Percentiles rank a stretch among this genome's conserved stretches.
phyloP scores from a whole-genome alignment of 768 basidiomycete genomes.

The Lepiota brunneoincarnata region DNA sequence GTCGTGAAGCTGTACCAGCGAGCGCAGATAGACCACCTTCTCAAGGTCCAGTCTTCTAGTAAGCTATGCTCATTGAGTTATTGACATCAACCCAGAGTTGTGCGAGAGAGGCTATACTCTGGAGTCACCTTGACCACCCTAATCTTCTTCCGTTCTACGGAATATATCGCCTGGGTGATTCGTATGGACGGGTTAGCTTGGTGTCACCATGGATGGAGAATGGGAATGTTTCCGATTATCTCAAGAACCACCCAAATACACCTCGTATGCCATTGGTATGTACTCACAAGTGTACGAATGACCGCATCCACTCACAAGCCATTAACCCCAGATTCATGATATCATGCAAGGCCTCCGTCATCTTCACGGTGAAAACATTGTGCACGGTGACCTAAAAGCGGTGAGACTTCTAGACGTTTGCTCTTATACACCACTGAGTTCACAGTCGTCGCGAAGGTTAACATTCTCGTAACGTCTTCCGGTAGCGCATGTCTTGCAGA shows the following conservation, averaged over 20 bases:
- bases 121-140: conserved; percentile 11
- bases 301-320: no score
- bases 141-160: conserved; percentile 17
- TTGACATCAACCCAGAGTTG: neutral
- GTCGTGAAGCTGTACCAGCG: conserved; percentile 21
- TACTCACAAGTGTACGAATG: no score
- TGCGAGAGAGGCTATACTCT: conserved; percentile 12
- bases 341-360: conserved; percentile 15
- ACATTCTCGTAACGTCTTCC: neutral
- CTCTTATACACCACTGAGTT: no score
- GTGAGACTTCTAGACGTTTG: no score
- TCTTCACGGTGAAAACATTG: conserved; percentile 15
- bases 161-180: conserved; percentile 5
- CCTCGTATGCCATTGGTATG: conserved; percentile 10
- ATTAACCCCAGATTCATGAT: conserved; percentile 8
- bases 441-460: neutral
- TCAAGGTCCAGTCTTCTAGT: conserved; percentile 18
- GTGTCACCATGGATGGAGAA: conserved; percentile 17
- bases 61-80: no score
- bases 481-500: conserved; percentile 1
- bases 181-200: conserved; percentile 2
- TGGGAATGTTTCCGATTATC: conserved; percentile 12
- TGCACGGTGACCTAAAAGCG: conserved; percentile 21
- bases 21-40: conserved; percentile 14
- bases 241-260: neutral